A percentile compares a stretch with the other conserved stretches of the same genome.
These are phyloP conservation scores for Raddia distichophylla DNA, from an alignment of 176 grass and related monocot genomes.

Conservation along the genomic window DNA sequence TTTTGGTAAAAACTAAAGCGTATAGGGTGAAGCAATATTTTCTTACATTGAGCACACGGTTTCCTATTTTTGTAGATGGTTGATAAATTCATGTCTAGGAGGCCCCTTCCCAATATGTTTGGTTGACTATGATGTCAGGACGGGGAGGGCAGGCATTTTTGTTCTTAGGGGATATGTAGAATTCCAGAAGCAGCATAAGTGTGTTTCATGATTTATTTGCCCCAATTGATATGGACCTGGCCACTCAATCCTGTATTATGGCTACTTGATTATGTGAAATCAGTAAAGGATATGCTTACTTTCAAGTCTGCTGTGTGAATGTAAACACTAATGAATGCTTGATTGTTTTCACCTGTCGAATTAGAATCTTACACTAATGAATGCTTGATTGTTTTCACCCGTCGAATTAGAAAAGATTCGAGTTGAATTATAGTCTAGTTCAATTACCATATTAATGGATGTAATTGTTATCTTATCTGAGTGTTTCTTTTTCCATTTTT, in stretches of 20 bases:
- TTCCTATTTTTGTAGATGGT: constrained; percentile 66
- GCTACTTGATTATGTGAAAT: constrained; percentile 29
- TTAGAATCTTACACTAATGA: not conserved
- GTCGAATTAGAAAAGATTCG: not conserved
- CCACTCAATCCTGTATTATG: not conserved
- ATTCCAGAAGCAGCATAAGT: not conserved
- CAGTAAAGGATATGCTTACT: constrained; percentile 18
- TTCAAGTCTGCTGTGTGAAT: constrained; percentile 12
- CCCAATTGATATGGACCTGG: not conserved
- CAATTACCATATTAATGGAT: not conserved
- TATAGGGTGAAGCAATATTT: not conserved
- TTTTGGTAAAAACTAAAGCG: too few relatives aligned
- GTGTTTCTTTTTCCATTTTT: not conserved
- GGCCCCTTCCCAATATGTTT: constrained; percentile 89
- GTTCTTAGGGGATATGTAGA: constrained; percentile 11
- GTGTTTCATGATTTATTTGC: not conserved
- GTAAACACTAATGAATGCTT: not conserved
- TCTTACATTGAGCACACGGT: not conserved
- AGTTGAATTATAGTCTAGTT: not conserved
- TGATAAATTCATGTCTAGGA: constrained; percentile 78
- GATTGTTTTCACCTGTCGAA: not conserved
- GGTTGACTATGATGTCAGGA: not conserved
- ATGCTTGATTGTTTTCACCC: not conserved
- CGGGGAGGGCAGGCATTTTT: not conserved
- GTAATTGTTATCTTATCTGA: not conserved